Conservation (phyloP, 345 rosid genomes). For the Syzygium oleosum region DNA sequence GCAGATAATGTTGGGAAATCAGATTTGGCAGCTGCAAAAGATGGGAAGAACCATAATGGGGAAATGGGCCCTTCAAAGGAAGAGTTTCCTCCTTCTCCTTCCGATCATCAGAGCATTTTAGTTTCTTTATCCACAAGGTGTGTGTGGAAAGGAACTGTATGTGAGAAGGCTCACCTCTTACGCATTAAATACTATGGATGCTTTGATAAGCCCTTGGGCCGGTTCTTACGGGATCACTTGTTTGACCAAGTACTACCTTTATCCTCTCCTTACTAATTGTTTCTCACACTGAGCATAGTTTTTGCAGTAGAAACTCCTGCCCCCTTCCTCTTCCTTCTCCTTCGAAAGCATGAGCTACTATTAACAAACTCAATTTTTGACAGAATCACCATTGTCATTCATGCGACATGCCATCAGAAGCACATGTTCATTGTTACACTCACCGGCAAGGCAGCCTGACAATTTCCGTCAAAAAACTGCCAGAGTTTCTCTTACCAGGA, state of each 20-base stretch:
- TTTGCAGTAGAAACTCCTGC: not conserved
- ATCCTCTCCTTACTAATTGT: not conserved
- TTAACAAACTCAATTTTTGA: not conserved
- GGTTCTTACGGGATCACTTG: slow-evolving; percentile 77
- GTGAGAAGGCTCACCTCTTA: slow-evolving; percentile 77
- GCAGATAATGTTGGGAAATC: slow-evolving; percentile 3
- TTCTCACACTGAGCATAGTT: not conserved
- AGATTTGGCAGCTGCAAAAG: slow-evolving; percentile 20
- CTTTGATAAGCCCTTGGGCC: slow-evolving; percentile 92
- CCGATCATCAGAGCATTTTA: slow-evolving; percentile 95
- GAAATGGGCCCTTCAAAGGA: slow-evolving; percentile 52
- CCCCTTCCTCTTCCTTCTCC: not conserved
- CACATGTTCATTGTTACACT: slow-evolving; percentile 91
- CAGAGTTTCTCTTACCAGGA: slow-evolving; percentile 61
- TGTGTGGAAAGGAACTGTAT: slow-evolving; percentile 89
- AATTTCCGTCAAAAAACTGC: slow-evolving; percentile 78
- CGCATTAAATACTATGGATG: slow-evolving; percentile 93
- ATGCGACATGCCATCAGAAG: slow-evolving; percentile 93
- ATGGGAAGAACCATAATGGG: slow-evolving; percentile 21
- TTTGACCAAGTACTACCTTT: slow-evolving; percentile 69
- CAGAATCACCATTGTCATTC: slow-evolving; percentile 62
- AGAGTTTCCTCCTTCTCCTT: slow-evolving; percentile 85
- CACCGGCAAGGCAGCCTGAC: slow-evolving; percentile 96
- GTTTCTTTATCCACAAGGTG: slow-evolving; percentile 91
- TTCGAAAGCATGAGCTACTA: not conserved